phyloP scores from a whole-genome alignment of 192 early-diverging fungal genomes.

The Podochytrium sp. region DNA sequence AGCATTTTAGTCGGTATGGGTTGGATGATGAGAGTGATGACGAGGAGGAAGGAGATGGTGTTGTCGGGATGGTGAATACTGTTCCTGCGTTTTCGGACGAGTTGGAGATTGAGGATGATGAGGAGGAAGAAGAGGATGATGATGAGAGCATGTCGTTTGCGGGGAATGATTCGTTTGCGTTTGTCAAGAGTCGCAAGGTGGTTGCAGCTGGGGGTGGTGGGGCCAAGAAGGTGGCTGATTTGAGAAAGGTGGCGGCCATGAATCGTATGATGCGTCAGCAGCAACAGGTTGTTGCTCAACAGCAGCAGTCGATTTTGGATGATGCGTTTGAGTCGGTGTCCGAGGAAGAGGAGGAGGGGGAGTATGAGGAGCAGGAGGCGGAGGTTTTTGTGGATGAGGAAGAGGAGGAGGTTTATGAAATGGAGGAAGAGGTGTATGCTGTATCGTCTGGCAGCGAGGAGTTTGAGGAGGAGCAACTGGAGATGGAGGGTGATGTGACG shows the following conservation, averaged over 20 bases:
- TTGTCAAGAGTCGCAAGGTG: slow-evolving; percentile 21
- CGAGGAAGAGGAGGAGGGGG: slow-evolving; percentile 26
- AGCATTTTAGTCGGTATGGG: slow-evolving; percentile 83
- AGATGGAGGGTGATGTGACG: background rate
- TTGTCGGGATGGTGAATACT: background rate
- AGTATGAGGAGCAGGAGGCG: slow-evolving; percentile 27
- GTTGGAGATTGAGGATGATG: slow-evolving; percentile 44
- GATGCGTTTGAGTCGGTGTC: slow-evolving; percentile 9
- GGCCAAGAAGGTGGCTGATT: slow-evolving; percentile 6
- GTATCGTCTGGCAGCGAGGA: background rate
- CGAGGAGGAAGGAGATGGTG: slow-evolving; percentile 48
- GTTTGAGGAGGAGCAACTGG: background rate
- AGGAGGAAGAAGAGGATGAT: slow-evolving; percentile 32
- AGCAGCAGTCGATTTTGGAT: slow-evolving; percentile 3
- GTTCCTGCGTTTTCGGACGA: background rate
- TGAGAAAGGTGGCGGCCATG: slow-evolving; percentile 19
- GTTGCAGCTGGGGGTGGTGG: background rate
- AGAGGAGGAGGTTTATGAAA: slow-evolving; percentile 41
- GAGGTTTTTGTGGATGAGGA: slow-evolving; percentile 34
- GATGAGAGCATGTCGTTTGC: slow-evolving; percentile 5
- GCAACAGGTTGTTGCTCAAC: slow-evolving; percentile 16
- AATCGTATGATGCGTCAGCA: slow-evolving; percentile 10
- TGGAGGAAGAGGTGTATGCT: slow-evolving; percentile 21
- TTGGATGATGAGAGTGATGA: slow-evolving; percentile 71
- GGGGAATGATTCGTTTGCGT: slow-evolving; percentile 39